Conservation (phyloP, 169 alveolate species). For the Eimeria praecox region DNA sequence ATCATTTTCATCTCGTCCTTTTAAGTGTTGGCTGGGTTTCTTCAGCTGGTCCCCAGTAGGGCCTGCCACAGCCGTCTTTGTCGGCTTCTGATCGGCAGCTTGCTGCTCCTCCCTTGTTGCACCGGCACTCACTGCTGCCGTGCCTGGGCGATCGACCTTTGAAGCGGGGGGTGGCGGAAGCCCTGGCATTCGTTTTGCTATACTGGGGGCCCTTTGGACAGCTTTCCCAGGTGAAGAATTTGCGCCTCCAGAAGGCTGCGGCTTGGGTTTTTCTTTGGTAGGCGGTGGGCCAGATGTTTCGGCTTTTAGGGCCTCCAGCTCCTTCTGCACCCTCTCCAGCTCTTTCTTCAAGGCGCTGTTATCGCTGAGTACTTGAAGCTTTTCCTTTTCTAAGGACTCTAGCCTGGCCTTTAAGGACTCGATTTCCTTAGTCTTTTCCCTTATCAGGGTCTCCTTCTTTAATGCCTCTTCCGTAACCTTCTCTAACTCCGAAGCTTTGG, state of each 20-base stretch:
- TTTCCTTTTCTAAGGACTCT: conserved; percentile 53
- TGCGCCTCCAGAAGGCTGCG: background rate
- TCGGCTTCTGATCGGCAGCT: background rate
- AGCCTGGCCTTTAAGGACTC: conserved; percentile 35
- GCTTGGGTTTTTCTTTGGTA: conserved; percentile 1
- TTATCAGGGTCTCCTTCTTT: conserved; percentile 12
- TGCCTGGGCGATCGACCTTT: conserved; percentile 10
- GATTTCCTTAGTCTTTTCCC: conserved; percentile 47
- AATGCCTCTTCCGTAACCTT: conserved; percentile 21
- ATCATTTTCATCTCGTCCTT: background rate
- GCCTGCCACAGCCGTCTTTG: background rate
- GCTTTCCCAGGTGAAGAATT: conserved; percentile 18
- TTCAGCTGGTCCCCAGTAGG: background rate
- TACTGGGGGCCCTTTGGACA: conserved; percentile 26
- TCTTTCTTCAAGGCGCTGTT: conserved; percentile 52
- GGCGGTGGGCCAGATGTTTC: conserved; percentile 16
- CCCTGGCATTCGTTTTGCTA: conserved; percentile 57
- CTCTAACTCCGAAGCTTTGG: conserved; percentile 30
- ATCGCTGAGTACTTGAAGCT: conserved; percentile 30
- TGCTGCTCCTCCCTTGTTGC: background rate
- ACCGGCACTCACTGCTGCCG: conserved; percentile 14
- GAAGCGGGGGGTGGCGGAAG: conserved; percentile 49
- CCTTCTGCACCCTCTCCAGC: conserved; percentile 48
- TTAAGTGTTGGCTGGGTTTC: background rate
- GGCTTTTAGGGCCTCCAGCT: conserved; percentile 51